Evolutionary conservation across 2,329 filamentous ascomycete genomes (phyloP).

Genomic region (Rasamsonia emersonii): DNA sequence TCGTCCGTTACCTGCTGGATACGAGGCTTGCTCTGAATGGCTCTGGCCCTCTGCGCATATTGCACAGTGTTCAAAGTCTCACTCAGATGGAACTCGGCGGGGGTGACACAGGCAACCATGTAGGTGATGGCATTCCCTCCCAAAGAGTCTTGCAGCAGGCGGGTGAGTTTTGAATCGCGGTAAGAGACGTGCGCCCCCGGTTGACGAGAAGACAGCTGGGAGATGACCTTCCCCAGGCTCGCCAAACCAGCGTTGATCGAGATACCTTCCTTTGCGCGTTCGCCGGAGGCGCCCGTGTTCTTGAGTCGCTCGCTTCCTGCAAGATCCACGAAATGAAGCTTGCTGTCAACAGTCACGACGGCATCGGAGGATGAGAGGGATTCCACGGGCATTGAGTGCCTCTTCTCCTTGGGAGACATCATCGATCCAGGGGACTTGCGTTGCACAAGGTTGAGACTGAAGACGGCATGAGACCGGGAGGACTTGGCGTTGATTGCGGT

Average conservation of each 20-base stretch:
- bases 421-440: slow-evolving; percentile 49
- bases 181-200: slow-evolving; percentile 90
- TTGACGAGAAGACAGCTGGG: slow-evolving; percentile 85
- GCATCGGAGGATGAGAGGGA: slow-evolving; percentile 55
- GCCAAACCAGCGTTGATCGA: slow-evolving; percentile 96
- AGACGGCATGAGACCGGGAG: slow-evolving; percentile 93
- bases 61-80: slow-evolving; percentile 97
- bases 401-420: slow-evolving; percentile 62
- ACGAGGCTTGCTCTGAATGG: slow-evolving; percentile 93
- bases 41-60: slow-evolving; percentile 90
- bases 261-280: slow-evolving; percentile 90
- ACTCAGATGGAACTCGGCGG: slow-evolving; percentile 92
- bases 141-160: slow-evolving; percentile 88
- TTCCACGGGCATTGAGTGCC: slow-evolving; percentile 78
- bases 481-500: slow-evolving; percentile 97
- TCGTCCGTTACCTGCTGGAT: slow-evolving; percentile 88
- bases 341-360: slow-evolving; percentile 87
- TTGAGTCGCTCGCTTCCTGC: slow-evolving; percentile 94
- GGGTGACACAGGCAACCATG: slow-evolving; percentile 98
- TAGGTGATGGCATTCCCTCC: slow-evolving; percentile 97
- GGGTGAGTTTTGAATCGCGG: slow-evolving; percentile 92
- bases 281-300: slow-evolving; percentile 91
- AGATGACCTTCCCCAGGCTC: slow-evolving; percentile 94
- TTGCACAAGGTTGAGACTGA: slow-evolving; percentile 84
- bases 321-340: slow-evolving; percentile 95